Evolutionary conservation across 2,329 filamentous ascomycete genomes (phyloP).

Genomic region (Fusarium equiseti): DNA sequence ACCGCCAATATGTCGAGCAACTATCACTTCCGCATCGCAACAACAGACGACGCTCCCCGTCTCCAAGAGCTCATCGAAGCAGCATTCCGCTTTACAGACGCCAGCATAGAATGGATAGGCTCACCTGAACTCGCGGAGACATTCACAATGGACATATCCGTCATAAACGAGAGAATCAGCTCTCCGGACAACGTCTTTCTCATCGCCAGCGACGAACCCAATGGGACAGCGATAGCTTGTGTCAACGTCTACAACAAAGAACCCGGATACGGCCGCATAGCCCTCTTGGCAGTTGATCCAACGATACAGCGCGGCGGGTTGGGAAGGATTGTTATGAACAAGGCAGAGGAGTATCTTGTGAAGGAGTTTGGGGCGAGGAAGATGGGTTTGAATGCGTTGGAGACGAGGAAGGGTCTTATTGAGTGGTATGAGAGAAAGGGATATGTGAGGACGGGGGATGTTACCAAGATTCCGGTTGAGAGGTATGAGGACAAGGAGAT

Average conservation of each 20-base stretch:
- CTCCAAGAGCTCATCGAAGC: conserved; percentile 55
- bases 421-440: conserved; percentile 54
- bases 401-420: conserved; percentile 50
- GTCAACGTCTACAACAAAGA: conserved; percentile 47
- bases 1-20: background rate
- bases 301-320: conserved; percentile 50
- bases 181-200: conserved; percentile 48
- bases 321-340: conserved; percentile 51
- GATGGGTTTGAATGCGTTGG: conserved; percentile 52
- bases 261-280: conserved; percentile 47
- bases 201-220: conserved; percentile 41
- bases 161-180: conserved; percentile 66
- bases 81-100: conserved; percentile 57
- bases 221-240: conserved; percentile 44
- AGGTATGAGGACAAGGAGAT: conserved; percentile 43
- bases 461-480: conserved; percentile 50
- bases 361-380: conserved; percentile 45
- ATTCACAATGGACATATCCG: conserved; percentile 76
- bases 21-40: conserved; percentile 55
- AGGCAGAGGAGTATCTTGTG: conserved; percentile 50
- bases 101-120: conserved; percentile 50
- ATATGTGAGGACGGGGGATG: conserved; percentile 52
- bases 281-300: conserved; percentile 53
- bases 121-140: conserved; percentile 70
- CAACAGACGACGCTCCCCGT: conserved; percentile 50